Conservation (phyloP, 2,329 filamentous ascomycete species). For the Epicoccum nigrum region DNA sequence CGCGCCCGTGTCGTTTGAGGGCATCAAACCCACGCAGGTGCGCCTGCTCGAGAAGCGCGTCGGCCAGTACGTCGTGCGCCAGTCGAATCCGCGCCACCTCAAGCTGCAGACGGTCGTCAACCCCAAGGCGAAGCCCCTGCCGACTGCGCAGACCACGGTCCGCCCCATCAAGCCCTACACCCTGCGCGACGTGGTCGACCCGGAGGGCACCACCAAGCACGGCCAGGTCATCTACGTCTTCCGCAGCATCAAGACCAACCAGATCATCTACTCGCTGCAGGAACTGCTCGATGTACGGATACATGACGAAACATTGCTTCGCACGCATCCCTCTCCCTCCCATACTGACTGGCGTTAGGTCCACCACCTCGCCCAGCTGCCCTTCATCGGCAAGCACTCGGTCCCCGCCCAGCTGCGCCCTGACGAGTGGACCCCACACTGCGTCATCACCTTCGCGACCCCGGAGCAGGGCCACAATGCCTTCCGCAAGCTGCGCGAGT, state of each 20-base stretch:
- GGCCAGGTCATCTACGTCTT: constrained; percentile 69
- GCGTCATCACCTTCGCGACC: constrained; percentile 62
- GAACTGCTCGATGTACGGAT: constrained; percentile 60
- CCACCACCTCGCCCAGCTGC: constrained; percentile 62
- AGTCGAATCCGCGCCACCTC: constrained; percentile 34
- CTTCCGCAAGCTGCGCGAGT: constrained; percentile 65
- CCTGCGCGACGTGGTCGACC: constrained; percentile 50
- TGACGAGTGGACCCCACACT: constrained; percentile 68
- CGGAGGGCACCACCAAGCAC: constrained; percentile 43
- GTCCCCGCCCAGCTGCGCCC: constrained; percentile 63
- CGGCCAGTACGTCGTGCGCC: constrained; percentile 30
- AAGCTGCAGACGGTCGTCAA: constrained; percentile 34
- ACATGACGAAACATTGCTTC: too few species aligned
- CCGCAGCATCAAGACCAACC: constrained; percentile 65
- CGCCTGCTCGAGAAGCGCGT: constrained; percentile 22
- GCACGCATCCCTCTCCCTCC: background rate
- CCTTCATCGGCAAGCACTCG: constrained; percentile 69
- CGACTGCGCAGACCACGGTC: constrained; percentile 22
- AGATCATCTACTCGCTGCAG: constrained; percentile 68
- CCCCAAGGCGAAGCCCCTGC: constrained; percentile 28
- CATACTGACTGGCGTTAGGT: constrained; percentile 44
- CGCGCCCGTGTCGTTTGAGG: constrained; percentile 24
- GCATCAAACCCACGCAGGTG: constrained; percentile 9
- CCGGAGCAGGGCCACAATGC: constrained; percentile 58
- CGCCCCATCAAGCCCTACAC: constrained; percentile 38